Evolutionary conservation across 164 flowering plant genomes (phyloP).

Genomic region (Stephania yunnanensis): DNA sequence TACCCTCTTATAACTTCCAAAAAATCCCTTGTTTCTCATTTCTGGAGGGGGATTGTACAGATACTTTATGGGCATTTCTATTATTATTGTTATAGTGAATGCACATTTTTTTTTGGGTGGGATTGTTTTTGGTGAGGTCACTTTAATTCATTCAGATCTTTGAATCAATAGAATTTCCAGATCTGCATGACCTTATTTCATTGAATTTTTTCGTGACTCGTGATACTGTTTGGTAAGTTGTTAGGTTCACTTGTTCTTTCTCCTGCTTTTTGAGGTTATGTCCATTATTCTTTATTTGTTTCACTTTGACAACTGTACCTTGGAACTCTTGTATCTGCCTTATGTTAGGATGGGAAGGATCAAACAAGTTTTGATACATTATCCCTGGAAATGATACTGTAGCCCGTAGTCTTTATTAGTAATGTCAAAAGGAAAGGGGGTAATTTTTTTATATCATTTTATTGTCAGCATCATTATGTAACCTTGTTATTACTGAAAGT

Average conservation of each 20-base stretch:
- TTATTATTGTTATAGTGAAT: background rate
- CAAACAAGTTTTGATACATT: background rate
- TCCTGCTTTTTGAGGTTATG: background rate
- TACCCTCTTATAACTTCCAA: too few species aligned
- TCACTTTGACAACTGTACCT: background rate
- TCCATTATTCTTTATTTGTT: background rate
- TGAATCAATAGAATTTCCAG: background rate
- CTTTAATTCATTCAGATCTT: background rate
- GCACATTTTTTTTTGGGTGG: background rate
- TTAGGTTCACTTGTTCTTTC: background rate
- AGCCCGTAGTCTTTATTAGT: background rate
- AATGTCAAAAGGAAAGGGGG: background rate
- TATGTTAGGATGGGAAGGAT: background rate
- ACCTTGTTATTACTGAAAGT: background rate
- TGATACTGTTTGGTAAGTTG: background rate
- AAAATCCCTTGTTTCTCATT: background rate
- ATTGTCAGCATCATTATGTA: background rate
- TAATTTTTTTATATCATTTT: too few species aligned
- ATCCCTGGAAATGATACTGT: background rate
- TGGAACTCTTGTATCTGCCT: background rate
- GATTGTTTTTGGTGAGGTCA: background rate
- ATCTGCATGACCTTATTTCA: background rate
- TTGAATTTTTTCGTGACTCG: background rate
- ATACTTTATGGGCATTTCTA: background rate
- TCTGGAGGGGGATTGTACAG: background rate